These are phyloP conservation scores for Boletus reticuloceps DNA, from an alignment of 768 basidiomycete genomes.

Conservation along the genomic window DNA sequence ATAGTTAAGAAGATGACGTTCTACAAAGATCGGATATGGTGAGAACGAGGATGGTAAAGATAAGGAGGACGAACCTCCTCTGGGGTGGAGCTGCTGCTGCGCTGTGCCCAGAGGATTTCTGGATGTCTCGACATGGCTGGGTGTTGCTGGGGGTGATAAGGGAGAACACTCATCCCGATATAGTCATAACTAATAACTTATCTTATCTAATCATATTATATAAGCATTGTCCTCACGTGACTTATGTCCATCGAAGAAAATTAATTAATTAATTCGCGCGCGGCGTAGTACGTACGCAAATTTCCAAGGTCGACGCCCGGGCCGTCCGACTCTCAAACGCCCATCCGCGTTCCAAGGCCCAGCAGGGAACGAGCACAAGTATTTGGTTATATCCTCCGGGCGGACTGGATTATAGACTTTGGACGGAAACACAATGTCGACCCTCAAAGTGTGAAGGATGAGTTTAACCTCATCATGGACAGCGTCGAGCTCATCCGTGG, in stretches of 20 bases:
- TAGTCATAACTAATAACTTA: too few species aligned
- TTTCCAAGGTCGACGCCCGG: too few species aligned
- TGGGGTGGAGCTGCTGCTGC: constrained; percentile 63
- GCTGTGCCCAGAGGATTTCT: constrained; percentile 94
- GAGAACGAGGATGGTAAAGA: background rate
- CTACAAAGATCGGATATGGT: constrained; percentile 38
- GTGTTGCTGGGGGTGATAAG: too few species aligned
- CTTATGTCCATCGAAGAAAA: too few species aligned
- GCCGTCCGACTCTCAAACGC: too few species aligned
- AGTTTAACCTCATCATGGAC: background rate
- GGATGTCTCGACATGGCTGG: constrained; percentile 57
- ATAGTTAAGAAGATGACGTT: constrained; percentile 85
- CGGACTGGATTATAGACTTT: background rate
- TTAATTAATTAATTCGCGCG: too few species aligned
- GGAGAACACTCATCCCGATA: too few species aligned
- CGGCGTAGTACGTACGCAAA: too few species aligned
- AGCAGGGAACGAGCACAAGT: background rate
- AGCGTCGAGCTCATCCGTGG: background rate
- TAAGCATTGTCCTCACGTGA: too few species aligned
- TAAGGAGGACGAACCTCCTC: constrained; percentile 57
- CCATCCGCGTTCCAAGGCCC: background rate
- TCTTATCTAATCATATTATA: too few species aligned
- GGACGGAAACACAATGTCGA: background rate
- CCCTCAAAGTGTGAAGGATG: background rate
- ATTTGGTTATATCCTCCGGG: background rate